Evolutionary conservation across 495 filamentous ascomycete genomes (phyloP).

Genomic region (Hypomontagnella monticulosa): DNA sequence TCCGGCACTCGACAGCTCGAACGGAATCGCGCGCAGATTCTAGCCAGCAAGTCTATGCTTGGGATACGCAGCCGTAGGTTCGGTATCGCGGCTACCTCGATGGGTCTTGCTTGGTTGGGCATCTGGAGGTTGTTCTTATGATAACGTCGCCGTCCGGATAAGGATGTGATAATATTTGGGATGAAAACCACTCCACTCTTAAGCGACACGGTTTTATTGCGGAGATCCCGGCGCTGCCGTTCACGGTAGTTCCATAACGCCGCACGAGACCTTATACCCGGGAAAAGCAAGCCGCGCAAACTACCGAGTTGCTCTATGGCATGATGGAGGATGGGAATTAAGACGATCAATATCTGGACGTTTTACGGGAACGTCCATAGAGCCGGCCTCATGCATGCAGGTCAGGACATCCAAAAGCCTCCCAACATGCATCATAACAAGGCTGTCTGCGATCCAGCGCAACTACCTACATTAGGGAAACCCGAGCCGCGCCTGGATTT

Average conservation of each 20-base stretch:
- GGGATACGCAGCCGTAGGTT: slow-evolving; percentile 77
- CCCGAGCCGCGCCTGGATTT: too few relatives aligned
- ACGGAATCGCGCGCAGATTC: slow-evolving; percentile 72
- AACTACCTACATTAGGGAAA: too few relatives aligned
- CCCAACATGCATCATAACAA: too few relatives aligned
- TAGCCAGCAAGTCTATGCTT: slow-evolving; percentile 75
- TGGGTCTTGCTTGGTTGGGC: slow-evolving; percentile 75
- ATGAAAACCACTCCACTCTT: slow-evolving; percentile 21
- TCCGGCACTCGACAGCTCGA: slow-evolving; percentile 81
- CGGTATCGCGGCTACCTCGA: slow-evolving; percentile 76
- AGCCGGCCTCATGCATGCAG: too few relatives aligned
- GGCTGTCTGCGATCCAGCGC: too few relatives aligned
- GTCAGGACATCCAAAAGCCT: too few relatives aligned
- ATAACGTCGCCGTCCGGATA: background rate
- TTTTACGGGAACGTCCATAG: too few relatives aligned
- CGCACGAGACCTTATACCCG: background rate
- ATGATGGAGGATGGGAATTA: too few relatives aligned
- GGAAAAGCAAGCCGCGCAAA: background rate
- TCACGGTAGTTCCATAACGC: background rate
- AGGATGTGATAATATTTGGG: background rate
- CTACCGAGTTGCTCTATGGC: background rate
- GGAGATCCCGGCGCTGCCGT: background rate
- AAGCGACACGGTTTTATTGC: background rate
- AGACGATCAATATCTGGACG: too few relatives aligned
- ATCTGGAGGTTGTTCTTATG: slow-evolving; percentile 53